These are phyloP conservation scores for Verbena officinalis DNA, from an alignment of 257 asterid species.

Conservation along the genomic window DNA sequence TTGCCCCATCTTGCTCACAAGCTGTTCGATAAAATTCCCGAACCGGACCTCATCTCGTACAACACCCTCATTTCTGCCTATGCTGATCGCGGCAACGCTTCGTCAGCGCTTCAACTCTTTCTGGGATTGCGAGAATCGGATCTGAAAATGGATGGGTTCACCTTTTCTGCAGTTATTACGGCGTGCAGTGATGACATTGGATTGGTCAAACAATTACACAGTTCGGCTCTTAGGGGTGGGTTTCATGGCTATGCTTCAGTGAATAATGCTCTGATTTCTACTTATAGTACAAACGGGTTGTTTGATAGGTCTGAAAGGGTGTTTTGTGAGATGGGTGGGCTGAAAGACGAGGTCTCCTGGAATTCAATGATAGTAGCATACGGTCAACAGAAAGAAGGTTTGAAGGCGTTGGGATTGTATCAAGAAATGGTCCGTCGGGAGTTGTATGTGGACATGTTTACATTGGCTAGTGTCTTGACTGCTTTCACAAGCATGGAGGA, in stretches of 20 bases:
- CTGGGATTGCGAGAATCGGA: constrained; percentile 37
- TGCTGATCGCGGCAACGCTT: constrained; percentile 51
- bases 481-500: constrained; percentile 69
- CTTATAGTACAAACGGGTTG: constrained; percentile 51
- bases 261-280: constrained; percentile 59
- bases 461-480: constrained; percentile 74
- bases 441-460: constrained; percentile 59
- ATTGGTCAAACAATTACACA: constrained; percentile 57
- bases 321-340: constrained; percentile 51
- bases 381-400: constrained; percentile 61
- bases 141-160: constrained; percentile 61
- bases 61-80: constrained; percentile 82
- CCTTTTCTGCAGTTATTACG: constrained; percentile 56
- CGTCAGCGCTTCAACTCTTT: constrained; percentile 50
- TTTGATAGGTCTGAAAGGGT: constrained; percentile 50
- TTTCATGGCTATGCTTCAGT: constrained; percentile 54
- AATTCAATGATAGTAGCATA: constrained; percentile 80
- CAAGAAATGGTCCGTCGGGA: constrained; percentile 56
- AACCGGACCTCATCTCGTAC: constrained; percentile 76
- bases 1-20: constrained; percentile 54
- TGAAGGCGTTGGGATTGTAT: constrained; percentile 63
- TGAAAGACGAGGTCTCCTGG: constrained; percentile 82
- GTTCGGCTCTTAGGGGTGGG: constrained; percentile 54
- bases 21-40: constrained; percentile 70
- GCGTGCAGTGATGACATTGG: constrained; percentile 45